Percentiles rank a stretch among this genome's conserved stretches.
Evolutionary conservation across 495 filamentous ascomycete species (phyloP).

Genomic region (Neurospora sp.): DNA sequence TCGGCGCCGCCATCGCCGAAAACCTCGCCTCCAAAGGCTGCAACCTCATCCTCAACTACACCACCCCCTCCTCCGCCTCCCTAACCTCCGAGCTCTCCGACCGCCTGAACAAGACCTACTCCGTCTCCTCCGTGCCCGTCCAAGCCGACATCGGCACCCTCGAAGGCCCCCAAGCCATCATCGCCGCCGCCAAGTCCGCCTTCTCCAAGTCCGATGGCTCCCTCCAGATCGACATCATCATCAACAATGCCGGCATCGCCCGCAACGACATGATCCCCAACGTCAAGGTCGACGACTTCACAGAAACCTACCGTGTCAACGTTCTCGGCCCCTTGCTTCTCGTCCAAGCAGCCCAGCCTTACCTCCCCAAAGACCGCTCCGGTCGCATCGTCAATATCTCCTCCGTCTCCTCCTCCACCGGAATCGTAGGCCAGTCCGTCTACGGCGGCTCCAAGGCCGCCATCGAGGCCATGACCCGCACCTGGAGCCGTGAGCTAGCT

Average conservation of each 20-base stretch:
- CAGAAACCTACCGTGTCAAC: conserved; percentile 67
- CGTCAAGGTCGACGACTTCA: conserved; percentile 50
- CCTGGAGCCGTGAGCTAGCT: conserved; percentile 73
- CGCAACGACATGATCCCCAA: conserved; percentile 50
- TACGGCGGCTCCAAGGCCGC: conserved; percentile 89
- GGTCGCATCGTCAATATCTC: conserved; percentile 75
- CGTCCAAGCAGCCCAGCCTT: conserved; percentile 56
- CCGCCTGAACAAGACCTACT: conserved; percentile 30
- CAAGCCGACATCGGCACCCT: conserved; percentile 37
- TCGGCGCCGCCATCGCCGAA: conserved; percentile 71
- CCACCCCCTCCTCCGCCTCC: conserved; percentile 36
- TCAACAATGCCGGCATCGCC: conserved; percentile 80
- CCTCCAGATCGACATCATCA: conserved; percentile 72
- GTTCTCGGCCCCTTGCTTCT: conserved; percentile 79
- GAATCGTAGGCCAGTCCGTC: conserved; percentile 61
- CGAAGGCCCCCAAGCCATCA: conserved; percentile 26
- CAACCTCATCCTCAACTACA: conserved; percentile 61
- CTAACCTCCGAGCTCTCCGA: conserved; percentile 22
- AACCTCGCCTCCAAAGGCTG: conserved; percentile 70
- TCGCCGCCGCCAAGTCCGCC: conserved; percentile 19
- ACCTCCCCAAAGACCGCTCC: conserved; percentile 61
- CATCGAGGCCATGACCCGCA: conserved; percentile 84
- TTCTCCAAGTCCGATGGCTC: conserved; percentile 17
- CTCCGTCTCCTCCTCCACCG: conserved; percentile 55
- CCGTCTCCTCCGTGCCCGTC: conserved; percentile 25